Percentiles rank a stretch among this genome's conserved stretches.
These are phyloP conservation scores for Lagenidium giganteum DNA, from an alignment of 352 stramenopile genomes.

Conservation along the genomic window DNA sequence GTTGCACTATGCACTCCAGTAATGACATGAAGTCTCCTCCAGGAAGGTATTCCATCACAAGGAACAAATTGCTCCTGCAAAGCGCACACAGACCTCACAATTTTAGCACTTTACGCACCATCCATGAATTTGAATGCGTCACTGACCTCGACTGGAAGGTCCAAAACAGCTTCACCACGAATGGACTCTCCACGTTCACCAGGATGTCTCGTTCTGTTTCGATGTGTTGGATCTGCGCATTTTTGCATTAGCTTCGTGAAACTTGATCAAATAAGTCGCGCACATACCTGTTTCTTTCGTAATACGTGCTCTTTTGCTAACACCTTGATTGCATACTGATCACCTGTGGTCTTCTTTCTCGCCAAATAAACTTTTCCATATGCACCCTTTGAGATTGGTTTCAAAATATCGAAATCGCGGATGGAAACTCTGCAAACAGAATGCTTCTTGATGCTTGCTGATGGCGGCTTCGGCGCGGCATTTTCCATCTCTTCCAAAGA, in stretches of 20 bases:
- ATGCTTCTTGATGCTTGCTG: conserved; percentile 13
- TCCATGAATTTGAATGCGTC: neutral
- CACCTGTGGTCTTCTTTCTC: conserved; percentile 80
- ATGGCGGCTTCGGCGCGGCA: neutral
- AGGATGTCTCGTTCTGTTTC: conserved; percentile 87
- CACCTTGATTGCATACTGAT: conserved; percentile 90
- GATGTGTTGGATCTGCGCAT: conserved; percentile 70
- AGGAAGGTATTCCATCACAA: conserved; percentile 90
- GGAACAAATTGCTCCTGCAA: conserved; percentile 71
- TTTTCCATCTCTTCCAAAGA: conserved; percentile 68
- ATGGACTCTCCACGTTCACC: conserved; percentile 82
- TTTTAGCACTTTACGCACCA: neutral
- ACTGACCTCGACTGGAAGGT: conserved; percentile 87
- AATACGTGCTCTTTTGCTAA: conserved; percentile 85
- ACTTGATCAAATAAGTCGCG: neutral
- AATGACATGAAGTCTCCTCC: conserved; percentile 90
- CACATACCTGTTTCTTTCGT: conserved; percentile 83
- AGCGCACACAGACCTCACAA: neutral
- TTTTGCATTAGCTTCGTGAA: too few relatives aligned
- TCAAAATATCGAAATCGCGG: conserved; percentile 87
- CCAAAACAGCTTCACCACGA: conserved; percentile 90
- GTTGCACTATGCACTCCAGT: conserved; percentile 82
- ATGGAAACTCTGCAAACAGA: conserved; percentile 63
- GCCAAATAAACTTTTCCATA: conserved; percentile 89
- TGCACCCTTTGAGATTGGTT: conserved; percentile 86